Evolutionary conservation across 257 asterid genomes (phyloP).

Genomic region (Osmanthus fragrans): DNA sequence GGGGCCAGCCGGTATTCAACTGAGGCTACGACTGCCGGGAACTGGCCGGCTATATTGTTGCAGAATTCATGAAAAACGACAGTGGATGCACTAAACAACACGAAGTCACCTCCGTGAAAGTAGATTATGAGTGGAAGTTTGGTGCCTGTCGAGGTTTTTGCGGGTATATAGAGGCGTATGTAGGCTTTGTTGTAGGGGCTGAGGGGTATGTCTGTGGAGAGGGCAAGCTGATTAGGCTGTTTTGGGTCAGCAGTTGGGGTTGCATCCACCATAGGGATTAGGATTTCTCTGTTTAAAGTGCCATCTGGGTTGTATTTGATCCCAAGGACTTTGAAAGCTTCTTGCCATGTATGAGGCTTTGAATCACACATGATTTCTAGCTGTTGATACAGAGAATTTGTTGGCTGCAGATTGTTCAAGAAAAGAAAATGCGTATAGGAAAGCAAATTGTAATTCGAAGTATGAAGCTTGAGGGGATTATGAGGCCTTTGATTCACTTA

Average conservation of each 20-base stretch:
- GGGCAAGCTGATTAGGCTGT: constrained; percentile 9
- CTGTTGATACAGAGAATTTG: neutral
- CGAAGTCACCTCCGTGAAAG: constrained; percentile 49
- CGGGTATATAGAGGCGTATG: constrained; percentile 33
- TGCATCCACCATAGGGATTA: constrained; percentile 26
- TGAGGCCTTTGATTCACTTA: neutral
- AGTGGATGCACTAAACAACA: constrained; percentile 36
- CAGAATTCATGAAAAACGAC: constrained; percentile 45
- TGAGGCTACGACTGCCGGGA: constrained; percentile 37
- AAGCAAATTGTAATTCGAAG: neutral
- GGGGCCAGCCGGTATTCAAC: constrained; percentile 48
- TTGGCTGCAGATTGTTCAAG: neutral
- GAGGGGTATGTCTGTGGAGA: constrained; percentile 31
- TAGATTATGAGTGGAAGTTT: constrained; percentile 39
- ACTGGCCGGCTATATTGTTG: constrained; percentile 31
- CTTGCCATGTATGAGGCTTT: neutral
- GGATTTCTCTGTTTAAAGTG: neutral
- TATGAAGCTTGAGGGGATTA: neutral
- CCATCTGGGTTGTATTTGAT: neutral
- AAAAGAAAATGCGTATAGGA: neutral
- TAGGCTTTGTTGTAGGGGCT: constrained; percentile 18
- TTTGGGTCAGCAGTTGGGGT: constrained; percentile 9
- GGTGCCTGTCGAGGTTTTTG: constrained; percentile 5
- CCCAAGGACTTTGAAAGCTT: neutral
- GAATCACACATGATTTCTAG: neutral